A percentile compares a stretch with the other conserved stretches of the same genome.
Conservation (phyloP, 108 stramenopile genomes). For the Skeletonema marinoi region DNA sequence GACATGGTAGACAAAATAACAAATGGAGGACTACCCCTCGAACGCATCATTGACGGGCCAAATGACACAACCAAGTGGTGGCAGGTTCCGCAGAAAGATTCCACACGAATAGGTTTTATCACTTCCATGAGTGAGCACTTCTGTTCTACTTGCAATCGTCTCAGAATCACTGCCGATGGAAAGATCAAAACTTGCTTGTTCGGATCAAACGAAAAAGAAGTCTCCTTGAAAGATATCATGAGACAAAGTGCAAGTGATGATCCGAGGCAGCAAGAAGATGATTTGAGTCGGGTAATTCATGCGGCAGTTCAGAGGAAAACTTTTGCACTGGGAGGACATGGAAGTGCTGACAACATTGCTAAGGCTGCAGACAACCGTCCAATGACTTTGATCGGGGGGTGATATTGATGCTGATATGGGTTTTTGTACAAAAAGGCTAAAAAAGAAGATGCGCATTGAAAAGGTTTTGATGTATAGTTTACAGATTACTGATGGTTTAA, state of each 20-base stretch:
- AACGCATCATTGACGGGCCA: conserved; percentile 72
- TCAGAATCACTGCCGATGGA: conserved; percentile 98
- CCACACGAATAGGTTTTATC: conserved; percentile 90
- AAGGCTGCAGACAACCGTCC: conserved; percentile 87
- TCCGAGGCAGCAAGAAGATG: conserved; percentile 16
- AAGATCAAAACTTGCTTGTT: conserved; percentile 97
- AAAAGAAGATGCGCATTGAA: not conserved
- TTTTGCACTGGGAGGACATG: conserved; percentile 90
- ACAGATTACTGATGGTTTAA: not conserved
- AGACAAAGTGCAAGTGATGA: conserved; percentile 55
- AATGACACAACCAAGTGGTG: conserved; percentile 99
- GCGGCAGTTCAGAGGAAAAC: conserved; percentile 86
- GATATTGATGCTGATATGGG: conserved; percentile 6
- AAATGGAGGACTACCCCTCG: conserved; percentile 1
- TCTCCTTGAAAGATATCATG: conserved; percentile 87
- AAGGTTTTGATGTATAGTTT: not conserved
- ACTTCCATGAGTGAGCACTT: conserved; percentile 98
- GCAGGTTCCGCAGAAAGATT: conserved; percentile 36
- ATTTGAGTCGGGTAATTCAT: conserved; percentile 67
- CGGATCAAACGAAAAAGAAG: conserved; percentile 80
- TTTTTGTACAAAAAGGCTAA: not conserved
- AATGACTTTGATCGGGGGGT: conserved; percentile 98
- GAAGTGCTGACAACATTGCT: conserved; percentile 74
- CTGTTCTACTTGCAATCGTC: conserved; percentile 96
- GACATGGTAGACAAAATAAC: conserved; percentile 74